Base-by-base conservation (phyloP, 768 basidiomycete genomes). In the Lepiota venenata region DNA sequence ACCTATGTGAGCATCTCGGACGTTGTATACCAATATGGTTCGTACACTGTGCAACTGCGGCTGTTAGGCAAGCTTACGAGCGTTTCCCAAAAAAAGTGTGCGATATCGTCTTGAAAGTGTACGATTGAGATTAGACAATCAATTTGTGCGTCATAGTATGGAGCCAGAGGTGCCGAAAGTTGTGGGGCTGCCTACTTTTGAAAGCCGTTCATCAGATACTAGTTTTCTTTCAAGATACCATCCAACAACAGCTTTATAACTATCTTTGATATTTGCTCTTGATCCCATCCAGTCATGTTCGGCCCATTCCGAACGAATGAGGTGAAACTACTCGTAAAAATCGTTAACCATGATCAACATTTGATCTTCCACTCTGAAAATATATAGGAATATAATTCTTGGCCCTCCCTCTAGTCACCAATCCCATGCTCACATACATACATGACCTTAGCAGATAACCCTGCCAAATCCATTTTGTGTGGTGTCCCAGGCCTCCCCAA, bases 1-100 rank as follows among this genome's bases (percentile, higher is more conserved):
- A 4, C 59, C 67, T 25, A 63, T 67, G 53, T 71, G 70, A n/a
- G 72, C 58, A 4, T 64, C 68, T 14, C 61, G 58, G 2, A 71
- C 61, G 20, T 59, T 43, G 47, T 61, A 56, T 2, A 70, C 47
- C 10, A 57, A 52, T 2, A 64, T 61, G 2, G 56, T 40, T 3
- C 55, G 18, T 1, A 67, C 59, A 2, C 63, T 64, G 8, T 62
- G 64, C 4, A 54, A 45, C 10, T 48, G 35, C 16, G 71, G 52
- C 1, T 50, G 16, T 4, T 45, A 35, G 12, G 52, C 55, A 4
- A 70, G 59, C 1, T 62, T 62, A 38, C 68, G 41, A 4, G 66
- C 57, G 20, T 49, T 35, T 36, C 65, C 60, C 5, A 59, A 7
- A 2, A n/a, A n/a, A 62, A 47, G 52, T 73, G 72, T 8, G 64